A percentile compares a stretch with the other conserved stretches of the same genome.
These are phyloP conservation scores for Phaeotremella skinneri DNA, from an alignment of 768 basidiomycete genomes.

Conservation along the genomic window DNA sequence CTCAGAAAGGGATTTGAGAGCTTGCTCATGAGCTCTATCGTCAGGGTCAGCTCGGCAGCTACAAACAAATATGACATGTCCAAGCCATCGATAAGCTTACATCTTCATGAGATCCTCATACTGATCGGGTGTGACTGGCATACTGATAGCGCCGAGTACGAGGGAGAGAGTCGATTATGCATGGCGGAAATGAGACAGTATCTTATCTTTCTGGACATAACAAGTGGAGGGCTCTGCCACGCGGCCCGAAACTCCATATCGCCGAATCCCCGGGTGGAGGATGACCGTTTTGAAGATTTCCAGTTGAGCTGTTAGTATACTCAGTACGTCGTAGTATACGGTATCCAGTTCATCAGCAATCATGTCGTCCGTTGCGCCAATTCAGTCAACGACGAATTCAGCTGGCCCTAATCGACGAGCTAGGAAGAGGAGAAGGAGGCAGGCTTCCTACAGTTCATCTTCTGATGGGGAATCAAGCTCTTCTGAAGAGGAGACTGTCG, in stretches of 20 bases:
- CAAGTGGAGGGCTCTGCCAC: conserved; percentile 2
- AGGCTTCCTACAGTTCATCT: not conserved
- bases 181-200: not conserved
- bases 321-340: not conserved
- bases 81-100: conserved; percentile 3
- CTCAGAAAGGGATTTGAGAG: conserved; percentile 14
- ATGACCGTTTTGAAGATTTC: not conserved
- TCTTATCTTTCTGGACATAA: not conserved
- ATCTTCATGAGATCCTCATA: conserved; percentile 17
- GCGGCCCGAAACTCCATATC: not conserved
- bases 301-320: not conserved
- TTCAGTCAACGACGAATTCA: not conserved
- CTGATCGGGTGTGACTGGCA: conserved; percentile 14
- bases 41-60: not conserved
- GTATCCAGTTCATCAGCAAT: not conserved
- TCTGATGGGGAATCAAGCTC: not conserved
- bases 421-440: conserved; percentile 1
- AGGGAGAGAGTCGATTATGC: not conserved
- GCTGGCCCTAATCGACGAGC: not conserved
- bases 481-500: not conserved
- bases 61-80: not conserved
- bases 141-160: conserved; percentile 4
- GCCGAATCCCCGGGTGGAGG: not conserved
- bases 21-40: conserved; percentile 23
- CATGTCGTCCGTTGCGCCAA: not conserved